Conservation (phyloP, 73 alveolate species). For the Paramecium tetraurelia region DNA sequence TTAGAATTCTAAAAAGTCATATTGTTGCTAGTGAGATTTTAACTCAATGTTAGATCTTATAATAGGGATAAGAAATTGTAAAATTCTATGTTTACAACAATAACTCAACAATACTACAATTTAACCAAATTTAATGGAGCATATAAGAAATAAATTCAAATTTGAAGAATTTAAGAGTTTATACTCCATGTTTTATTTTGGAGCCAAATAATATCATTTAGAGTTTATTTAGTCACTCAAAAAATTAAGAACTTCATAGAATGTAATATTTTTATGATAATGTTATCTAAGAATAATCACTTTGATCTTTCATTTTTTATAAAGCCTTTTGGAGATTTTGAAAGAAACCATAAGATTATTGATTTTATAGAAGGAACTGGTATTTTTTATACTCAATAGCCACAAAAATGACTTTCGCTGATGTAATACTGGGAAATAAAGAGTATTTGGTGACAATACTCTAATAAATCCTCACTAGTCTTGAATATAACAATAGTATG, state of each 20-base stretch:
- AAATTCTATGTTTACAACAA: background rate
- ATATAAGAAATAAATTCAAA: background rate
- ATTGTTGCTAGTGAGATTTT: too few species aligned
- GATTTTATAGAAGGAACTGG: constrained; percentile 45
- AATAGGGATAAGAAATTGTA: background rate
- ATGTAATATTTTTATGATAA: too few species aligned
- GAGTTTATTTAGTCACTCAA: too few species aligned
- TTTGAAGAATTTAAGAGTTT: background rate
- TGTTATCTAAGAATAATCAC: constrained; percentile 3
- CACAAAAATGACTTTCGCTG: constrained; percentile 42
- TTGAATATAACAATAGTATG: constrained; percentile 50
- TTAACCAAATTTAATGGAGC: background rate
- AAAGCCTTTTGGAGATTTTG: background rate
- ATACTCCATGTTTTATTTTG: background rate
- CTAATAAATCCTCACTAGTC: background rate
- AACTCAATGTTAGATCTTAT: too few species aligned
- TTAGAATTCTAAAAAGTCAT: too few species aligned
- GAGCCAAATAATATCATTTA: too few species aligned
- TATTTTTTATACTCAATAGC: constrained; percentile 5
- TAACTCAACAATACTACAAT: too few species aligned
- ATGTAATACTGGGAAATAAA: constrained; percentile 6
- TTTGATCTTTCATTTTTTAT: constrained; percentile 49
- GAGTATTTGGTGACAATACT: background rate
- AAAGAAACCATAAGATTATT: constrained; percentile 47
- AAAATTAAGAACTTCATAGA: too few species aligned